A percentile compares a stretch with the other conserved stretches of the same genome.
Conservation (phyloP, 208 protist genomes). For the Vickermania ingenoplastis region DNA sequence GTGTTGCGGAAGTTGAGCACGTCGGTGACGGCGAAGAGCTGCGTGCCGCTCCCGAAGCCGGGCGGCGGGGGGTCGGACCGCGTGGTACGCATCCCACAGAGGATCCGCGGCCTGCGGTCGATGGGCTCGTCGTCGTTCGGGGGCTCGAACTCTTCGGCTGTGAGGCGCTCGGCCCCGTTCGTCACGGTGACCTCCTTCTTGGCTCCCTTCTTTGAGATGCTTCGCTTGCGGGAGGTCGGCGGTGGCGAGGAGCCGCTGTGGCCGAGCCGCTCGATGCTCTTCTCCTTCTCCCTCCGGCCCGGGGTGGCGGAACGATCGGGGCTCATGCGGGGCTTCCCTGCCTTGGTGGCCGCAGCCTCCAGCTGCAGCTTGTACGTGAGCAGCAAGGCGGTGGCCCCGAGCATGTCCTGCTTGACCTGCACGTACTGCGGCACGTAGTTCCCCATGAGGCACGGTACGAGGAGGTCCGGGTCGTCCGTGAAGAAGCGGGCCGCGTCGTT, state of each 20-base stretch:
- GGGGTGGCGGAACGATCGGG: background rate
- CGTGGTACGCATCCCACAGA: slow-evolving; percentile 17
- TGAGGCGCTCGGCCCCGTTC: background rate
- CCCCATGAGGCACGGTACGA: slow-evolving; percentile 52
- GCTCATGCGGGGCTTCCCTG: background rate
- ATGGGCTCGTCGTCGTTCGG: slow-evolving; percentile 15
- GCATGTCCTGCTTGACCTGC: slow-evolving; percentile 16
- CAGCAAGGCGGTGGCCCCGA: slow-evolving; percentile 26
- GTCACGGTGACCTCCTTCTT: background rate
- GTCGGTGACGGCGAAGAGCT: slow-evolving; percentile 57
- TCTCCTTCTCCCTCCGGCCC: background rate
- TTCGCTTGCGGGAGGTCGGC: background rate
- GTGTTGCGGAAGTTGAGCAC: slow-evolving; percentile 64
- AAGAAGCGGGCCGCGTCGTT: slow-evolving; percentile 20
- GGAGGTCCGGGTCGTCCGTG: slow-evolving; percentile 38
- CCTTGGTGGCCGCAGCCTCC: background rate
- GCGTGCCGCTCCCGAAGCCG: slow-evolving; percentile 13
- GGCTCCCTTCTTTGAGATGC: background rate
- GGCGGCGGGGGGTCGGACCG: background rate
- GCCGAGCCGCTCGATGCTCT: background rate
- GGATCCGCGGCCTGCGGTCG: slow-evolving; percentile 10
- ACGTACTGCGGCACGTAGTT: slow-evolving; percentile 79
- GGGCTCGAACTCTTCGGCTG: slow-evolving; percentile 14
- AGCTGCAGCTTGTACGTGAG: slow-evolving; percentile 24
- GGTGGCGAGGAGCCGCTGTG: background rate